These are phyloP conservation scores for Dalbergia oliveri DNA, from an alignment of 306 rosid genomes.

Conservation along the genomic window DNA sequence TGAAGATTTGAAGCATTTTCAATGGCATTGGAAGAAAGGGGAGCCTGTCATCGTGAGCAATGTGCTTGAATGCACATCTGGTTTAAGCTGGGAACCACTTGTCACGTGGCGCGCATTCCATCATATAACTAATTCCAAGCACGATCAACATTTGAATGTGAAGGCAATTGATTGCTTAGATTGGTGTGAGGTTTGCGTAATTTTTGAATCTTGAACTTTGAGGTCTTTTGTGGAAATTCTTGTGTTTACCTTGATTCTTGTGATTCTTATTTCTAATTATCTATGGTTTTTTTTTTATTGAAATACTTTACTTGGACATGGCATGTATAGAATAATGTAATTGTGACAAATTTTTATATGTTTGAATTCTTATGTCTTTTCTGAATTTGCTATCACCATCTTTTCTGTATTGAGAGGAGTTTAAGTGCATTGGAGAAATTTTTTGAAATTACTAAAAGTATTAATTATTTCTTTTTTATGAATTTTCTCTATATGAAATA, in stretches of 20 bases:
- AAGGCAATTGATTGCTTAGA: constrained; percentile 86
- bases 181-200: constrained; percentile 80
- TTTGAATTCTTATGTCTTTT: not conserved
- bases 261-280: not conserved
- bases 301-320: not conserved
- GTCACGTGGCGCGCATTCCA: constrained; percentile 98
- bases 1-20: constrained; percentile 74
- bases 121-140: constrained; percentile 53
- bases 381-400: not conserved
- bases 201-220: not conserved
- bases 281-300: not conserved
- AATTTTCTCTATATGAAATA: not conserved
- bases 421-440: not conserved
- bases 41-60: constrained; percentile 89
- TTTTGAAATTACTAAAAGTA: not conserved
- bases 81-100: constrained; percentile 93
- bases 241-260: not conserved
- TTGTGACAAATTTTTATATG: not conserved
- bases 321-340: not conserved
- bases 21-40: constrained; percentile 75
- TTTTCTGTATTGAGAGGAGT: not conserved
- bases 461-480: not conserved
- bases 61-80: constrained; percentile 76
- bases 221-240: not conserved
- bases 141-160: constrained; percentile 57